phyloP scores from a whole-genome alignment of 2,329 filamentous ascomycete genomes.

The Aspergillus oerlinghausenensis region DNA sequence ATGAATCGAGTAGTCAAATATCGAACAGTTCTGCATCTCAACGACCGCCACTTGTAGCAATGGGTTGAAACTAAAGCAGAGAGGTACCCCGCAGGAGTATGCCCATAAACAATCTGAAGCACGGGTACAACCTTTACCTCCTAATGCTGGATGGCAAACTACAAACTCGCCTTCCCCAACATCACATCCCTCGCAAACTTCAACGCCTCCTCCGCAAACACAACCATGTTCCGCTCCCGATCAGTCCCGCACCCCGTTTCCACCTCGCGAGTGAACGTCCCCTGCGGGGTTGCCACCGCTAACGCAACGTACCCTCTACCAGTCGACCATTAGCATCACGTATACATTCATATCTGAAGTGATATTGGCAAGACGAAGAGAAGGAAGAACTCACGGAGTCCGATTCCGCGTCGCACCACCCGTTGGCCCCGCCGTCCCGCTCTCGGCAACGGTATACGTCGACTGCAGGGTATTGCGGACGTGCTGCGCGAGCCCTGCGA shows the following conservation, averaged over 20 bases:
- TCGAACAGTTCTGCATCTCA: not conserved
- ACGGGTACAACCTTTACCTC: no score
- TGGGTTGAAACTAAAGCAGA: no score
- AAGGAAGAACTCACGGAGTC: conserved; percentile 43
- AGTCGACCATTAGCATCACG: not conserved
- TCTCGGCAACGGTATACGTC: conserved; percentile 57
- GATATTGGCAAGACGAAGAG: not conserved
- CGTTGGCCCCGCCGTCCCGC: conserved; percentile 61
- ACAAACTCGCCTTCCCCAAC: conserved; percentile 26
- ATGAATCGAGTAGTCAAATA: no score
- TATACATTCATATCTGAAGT: not conserved
- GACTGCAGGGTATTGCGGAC: conserved; percentile 51
- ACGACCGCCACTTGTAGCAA: not conserved
- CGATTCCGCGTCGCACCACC: conserved; percentile 54
- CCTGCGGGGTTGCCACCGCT: conserved; percentile 53
- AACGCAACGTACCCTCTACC: conserved; percentile 58
- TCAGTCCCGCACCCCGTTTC: conserved; percentile 51
- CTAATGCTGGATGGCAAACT: not conserved
- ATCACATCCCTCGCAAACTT: conserved; percentile 55
- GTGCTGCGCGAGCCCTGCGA: conserved; percentile 53
- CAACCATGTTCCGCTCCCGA: conserved; percentile 59
- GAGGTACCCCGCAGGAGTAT: not conserved
- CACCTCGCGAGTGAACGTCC: conserved; percentile 51
- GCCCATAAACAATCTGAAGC: not conserved
- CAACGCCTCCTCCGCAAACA: conserved; percentile 56